Evolutionary conservation across 345 rosid species (phyloP), one percentile per base, ranked within the genome.

Genomic region (Mangifera indica): DNA sequence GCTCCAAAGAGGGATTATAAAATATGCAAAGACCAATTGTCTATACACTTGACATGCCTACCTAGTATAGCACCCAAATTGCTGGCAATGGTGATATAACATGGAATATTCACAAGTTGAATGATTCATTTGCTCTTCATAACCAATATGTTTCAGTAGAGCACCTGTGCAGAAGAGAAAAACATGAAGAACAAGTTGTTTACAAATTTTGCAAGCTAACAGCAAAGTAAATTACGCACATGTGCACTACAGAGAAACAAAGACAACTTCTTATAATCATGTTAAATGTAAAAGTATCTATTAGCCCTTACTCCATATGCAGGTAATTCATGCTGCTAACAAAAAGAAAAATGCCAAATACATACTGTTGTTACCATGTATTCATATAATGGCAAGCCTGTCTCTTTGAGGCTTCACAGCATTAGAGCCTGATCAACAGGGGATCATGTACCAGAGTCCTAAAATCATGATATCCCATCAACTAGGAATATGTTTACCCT

Each of bases 61-160:
- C 87, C 92, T 86, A 74, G 84, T 79, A 70, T 82, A 82, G 32
- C 66, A 74, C 45, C 89, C 97, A 79, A 87, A 92, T 56, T 76
- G 83, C 70, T 72, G 80, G 68, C 89, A 92, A 80, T 92, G 97
- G 75, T 81, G 87, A 68, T 80, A 85, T 70, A 94, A 84, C 76
- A 83, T 81, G 22, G 73, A 78, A 77, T 78, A 84, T 42, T 72
- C 81, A 71, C 75, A 74, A 22, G 62, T 66, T 69, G 72, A 68
- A 72, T 55, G 37, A 63, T 74, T 72, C 49, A 65, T 48, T 76
- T 70, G 76, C 53, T 78, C 85, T 73, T 81, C 85, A 70, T 72
- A 82, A 68, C 90, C 91, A 73, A 94, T 75, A 64, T 52, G 82
- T 61, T 81, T 79, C 79, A 89, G 76, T 69, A 88, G 76, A 67